phyloP scores from a whole-genome alignment of 1,284 basidiomycete species.

The Xerocomus nothofagi region DNA sequence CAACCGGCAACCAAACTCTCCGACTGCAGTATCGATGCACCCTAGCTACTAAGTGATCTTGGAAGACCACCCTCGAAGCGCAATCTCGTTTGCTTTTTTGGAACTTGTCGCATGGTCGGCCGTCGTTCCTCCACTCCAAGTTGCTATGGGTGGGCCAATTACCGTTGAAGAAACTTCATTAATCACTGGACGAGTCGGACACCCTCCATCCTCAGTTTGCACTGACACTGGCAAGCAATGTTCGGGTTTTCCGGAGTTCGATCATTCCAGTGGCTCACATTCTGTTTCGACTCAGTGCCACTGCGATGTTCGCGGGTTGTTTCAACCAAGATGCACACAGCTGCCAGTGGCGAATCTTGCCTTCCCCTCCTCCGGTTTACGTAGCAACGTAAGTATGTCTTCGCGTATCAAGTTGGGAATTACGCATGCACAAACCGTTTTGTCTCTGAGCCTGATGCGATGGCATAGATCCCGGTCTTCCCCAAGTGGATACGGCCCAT shows the following conservation, averaged over 20 bases:
- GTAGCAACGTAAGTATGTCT: background rate
- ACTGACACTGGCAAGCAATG: no score
- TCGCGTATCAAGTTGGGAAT: background rate
- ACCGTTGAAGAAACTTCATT: background rate
- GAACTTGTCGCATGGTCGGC: background rate
- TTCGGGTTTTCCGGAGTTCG: background rate
- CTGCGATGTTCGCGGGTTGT: background rate
- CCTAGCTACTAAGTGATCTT: no score
- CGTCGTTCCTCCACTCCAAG: background rate
- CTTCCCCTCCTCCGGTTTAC: conserved; percentile 9
- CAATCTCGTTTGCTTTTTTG: background rate
- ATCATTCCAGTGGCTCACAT: background rate
- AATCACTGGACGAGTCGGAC: no score
- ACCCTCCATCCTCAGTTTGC: no score
- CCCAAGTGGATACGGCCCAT: background rate
- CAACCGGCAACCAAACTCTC: no score
- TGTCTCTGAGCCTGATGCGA: background rate
- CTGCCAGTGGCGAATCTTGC: conserved; percentile 1
- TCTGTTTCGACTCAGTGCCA: background rate
- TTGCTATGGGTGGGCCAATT: background rate
- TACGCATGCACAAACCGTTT: background rate
- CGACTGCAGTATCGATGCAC: no score
- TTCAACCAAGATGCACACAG: conserved; percentile 1
- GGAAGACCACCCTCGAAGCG: background rate
- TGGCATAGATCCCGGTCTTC: no score